Percentiles rank a stretch among this genome's conserved stretches.
Conservation (phyloP, 345 rosid species). For the Reutealis trisperma region DNA sequence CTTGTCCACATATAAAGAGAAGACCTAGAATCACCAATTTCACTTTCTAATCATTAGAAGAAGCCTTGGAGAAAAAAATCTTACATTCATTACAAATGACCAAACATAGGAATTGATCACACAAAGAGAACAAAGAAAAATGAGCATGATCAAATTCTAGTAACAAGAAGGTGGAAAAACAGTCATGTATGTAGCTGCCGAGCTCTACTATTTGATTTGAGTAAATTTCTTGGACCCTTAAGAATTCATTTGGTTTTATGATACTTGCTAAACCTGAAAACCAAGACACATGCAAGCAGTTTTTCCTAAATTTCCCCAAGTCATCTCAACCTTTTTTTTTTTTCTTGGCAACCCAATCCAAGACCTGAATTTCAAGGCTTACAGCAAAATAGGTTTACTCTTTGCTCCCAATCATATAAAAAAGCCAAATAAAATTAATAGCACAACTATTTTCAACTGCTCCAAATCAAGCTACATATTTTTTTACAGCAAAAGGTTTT, state of each 20-base stretch:
- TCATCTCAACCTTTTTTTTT: slow-evolving; percentile 1
- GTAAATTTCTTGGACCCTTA: too few species aligned
- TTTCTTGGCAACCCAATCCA: neutral
- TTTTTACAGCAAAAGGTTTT: neutral
- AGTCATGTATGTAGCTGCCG: neutral
- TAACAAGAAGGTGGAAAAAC: neutral
- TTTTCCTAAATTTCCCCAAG: neutral
- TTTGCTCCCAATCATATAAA: neutral
- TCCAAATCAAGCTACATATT: neutral
- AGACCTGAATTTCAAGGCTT: neutral
- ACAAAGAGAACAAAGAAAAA: neutral
- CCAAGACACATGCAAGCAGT: neutral
- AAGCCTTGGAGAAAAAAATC: neutral
- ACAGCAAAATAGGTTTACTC: neutral
- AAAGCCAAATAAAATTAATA: neutral
- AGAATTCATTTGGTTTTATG: neutral
- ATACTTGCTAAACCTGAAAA: neutral
- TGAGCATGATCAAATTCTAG: neutral
- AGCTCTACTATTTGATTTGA: neutral
- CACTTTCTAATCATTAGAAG: neutral
- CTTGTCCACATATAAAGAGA: neutral
- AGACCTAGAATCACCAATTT: neutral
- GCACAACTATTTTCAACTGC: neutral
- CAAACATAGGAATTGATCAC: neutral
- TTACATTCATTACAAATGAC: neutral